Percentiles rank a stretch among this genome's conserved stretches.
Evolutionary conservation across 108 stramenopile species (phyloP).

Genomic region (Skeletonema marinoi): DNA sequence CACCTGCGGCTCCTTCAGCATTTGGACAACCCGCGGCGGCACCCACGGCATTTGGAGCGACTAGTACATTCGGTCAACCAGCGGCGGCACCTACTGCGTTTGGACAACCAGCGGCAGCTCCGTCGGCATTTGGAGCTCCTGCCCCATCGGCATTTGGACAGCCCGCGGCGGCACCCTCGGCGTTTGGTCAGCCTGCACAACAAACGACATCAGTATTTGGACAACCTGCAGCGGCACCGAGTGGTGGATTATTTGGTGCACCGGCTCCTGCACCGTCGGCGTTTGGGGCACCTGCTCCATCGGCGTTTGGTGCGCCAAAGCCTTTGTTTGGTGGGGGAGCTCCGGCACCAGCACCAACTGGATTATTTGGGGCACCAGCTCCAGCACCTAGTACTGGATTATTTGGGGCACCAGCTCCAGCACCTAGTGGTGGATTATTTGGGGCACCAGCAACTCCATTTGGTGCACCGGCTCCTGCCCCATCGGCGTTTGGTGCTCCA

Average conservation of each 20-base stretch:
- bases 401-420: slow-evolving; percentile 44
- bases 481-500: slow-evolving; percentile 47
- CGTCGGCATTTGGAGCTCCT: slow-evolving; percentile 31
- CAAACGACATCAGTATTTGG: slow-evolving; percentile 1
- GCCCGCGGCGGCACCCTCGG: slow-evolving; percentile 30
- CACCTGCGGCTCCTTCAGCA: slow-evolving; percentile 13
- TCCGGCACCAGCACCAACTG: slow-evolving; percentile 28
- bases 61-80: slow-evolving; percentile 45
- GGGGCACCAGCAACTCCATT: slow-evolving; percentile 44
- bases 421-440: slow-evolving; percentile 58
- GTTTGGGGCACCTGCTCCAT: slow-evolving; percentile 52
- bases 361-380: slow-evolving; percentile 36
- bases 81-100: slow-evolving; percentile 45
- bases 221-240: slow-evolving; percentile 19
- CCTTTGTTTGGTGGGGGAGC: slow-evolving; percentile 44
- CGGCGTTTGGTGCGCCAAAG: slow-evolving; percentile 55
- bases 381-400: slow-evolving; percentile 21
- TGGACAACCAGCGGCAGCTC: slow-evolving; percentile 25
- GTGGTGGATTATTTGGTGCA: slow-evolving; percentile 54
- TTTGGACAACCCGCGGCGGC: slow-evolving; percentile 52
- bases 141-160: slow-evolving; percentile 15
- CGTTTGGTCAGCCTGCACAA: neutral
- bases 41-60: slow-evolving; percentile 41
- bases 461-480: slow-evolving; percentile 49
- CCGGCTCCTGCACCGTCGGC: slow-evolving; percentile 47